phyloP scores from a whole-genome alignment of 441 rosid species.

The Flueggea neowawraea region DNA sequence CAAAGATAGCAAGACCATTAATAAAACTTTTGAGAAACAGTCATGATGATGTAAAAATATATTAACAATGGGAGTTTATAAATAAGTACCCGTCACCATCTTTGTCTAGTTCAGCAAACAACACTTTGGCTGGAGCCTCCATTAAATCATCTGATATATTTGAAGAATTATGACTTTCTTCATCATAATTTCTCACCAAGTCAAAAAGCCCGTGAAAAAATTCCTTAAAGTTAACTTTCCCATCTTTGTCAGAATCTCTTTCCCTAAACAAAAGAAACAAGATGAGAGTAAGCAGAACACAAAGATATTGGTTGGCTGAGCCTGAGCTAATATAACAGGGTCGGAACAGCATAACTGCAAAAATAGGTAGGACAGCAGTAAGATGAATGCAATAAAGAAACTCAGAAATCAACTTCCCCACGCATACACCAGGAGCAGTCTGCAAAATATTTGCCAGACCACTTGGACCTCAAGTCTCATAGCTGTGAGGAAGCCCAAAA shows the following conservation, averaged over 20 bases:
- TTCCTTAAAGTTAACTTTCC: conserved; percentile 76
- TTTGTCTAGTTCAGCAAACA: conserved; percentile 85
- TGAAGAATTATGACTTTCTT: conserved; percentile 60
- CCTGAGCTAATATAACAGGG: too few relatives aligned
- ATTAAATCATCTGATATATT: conserved; percentile 52
- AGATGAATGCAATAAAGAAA: too few relatives aligned
- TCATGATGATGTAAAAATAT: neutral
- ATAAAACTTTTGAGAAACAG: conserved; percentile 1
- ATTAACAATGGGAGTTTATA: conserved; percentile 6
- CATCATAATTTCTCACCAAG: conserved; percentile 84
- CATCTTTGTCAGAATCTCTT: conserved; percentile 92
- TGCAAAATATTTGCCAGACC: too few relatives aligned
- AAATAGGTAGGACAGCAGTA: too few relatives aligned
- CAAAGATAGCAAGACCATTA: conserved; percentile 15
- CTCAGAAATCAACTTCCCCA: too few relatives aligned
- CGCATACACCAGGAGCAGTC: too few relatives aligned
- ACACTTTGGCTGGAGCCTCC: conserved; percentile 73
- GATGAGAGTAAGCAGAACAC: neutral
- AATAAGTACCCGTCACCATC: conserved; percentile 72
- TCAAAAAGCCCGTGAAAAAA: conserved; percentile 93
- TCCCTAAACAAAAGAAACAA: conserved; percentile 48
- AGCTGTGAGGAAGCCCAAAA: too few relatives aligned
- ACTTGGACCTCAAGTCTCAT: too few relatives aligned
- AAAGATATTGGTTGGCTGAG: too few relatives aligned
- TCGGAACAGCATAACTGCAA: too few relatives aligned